These are phyloP conservation scores for Leavenworthia alabamica DNA, from an alignment of 345 rosid genomes.

Conservation along the genomic window DNA sequence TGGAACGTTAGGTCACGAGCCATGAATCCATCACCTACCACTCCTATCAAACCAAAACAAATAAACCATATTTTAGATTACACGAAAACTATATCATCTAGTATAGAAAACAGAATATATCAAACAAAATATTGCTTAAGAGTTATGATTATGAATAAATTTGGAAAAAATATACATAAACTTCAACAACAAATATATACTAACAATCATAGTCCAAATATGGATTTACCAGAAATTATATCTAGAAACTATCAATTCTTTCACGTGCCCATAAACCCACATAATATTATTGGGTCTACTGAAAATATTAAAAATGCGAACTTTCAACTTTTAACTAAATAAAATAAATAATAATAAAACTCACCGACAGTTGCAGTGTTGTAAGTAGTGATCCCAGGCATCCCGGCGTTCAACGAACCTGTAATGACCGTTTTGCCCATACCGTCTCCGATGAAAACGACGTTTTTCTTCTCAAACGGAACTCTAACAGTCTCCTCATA, in stretches of 20 bases:
- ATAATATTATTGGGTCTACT: neutral
- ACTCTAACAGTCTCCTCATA: slow-evolving; percentile 72
- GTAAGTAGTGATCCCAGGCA: slow-evolving; percentile 61
- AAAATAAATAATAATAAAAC: neutral
- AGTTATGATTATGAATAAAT: too few species aligned
- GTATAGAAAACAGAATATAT: too few species aligned
- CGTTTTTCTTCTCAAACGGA: slow-evolving; percentile 70
- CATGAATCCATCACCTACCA: slow-evolving; percentile 93
- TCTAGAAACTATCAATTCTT: neutral
- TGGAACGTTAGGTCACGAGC: slow-evolving; percentile 70
- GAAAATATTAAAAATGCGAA: neutral
- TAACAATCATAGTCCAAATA: too few species aligned
- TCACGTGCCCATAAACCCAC: slow-evolving; percentile 11
- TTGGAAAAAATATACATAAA: neutral
- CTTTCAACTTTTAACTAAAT: neutral
- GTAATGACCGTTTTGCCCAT: slow-evolving; percentile 86
- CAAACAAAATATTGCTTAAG: too few species aligned
- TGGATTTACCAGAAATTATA: too few species aligned
- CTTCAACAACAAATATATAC: too few species aligned
- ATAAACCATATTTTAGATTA: neutral
- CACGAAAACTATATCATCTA: neutral
- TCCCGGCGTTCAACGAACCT: slow-evolving; percentile 47
- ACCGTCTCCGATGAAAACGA: slow-evolving; percentile 79
- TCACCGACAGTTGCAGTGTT: slow-evolving; percentile 80
- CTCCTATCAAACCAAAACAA: slow-evolving; percentile 42